Evolutionary conservation across 352 stramenopile genomes (phyloP), one percentile per base, ranked within the genome.

Genomic region (Globisporangium paroecandrum): DNA sequence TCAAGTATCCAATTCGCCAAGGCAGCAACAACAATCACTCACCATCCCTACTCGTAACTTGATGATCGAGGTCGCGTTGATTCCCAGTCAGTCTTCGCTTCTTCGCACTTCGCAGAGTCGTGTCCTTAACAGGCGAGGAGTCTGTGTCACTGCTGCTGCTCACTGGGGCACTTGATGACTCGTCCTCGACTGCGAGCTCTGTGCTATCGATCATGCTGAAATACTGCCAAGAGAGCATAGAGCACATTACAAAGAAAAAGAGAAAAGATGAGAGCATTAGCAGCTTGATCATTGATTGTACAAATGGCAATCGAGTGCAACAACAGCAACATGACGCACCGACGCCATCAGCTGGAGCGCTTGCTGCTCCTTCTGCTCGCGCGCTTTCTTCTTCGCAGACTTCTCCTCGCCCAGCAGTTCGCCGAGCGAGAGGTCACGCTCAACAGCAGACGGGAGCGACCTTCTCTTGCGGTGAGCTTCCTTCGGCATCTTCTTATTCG

Each of bases 301-400:
- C 38, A 18, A 29, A 46, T 18, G 8, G 20, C 55, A 61, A 22
- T 15, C n/a, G 9, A 60, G 29, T 20, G 18, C 27, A 43, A n/a
- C 53, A 25, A 54, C 20, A 54, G 13, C 18, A 25, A 27, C 12
- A 32, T 59, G 54, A 55, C 58, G 38, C 6, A 64, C 59, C 22
- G 59, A 64, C 8, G 36, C 47, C 59, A 65, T 41, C 15, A 65
- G 41, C 59, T 65, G 43, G 0, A 65, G 59, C 24, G 43, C 38
- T 25, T 65, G 41, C 18, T 57, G 27, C 29, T 65, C 59, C n/a
- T 65, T 65, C 25, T 56, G 24, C 36, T 57, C 41, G 59, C 41
- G 59, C 24, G 15, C 38, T 55, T 65, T 58, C 59, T 57, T 57
- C 59, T 65, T 65, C 25, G 59, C 25, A 1, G 24, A 46, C 59